Percentiles rank a stretch among this genome's conserved stretches.
Conservation (phyloP, 176 grass and related monocot genomes). For the Hyparrhenia diplandra region DNA sequence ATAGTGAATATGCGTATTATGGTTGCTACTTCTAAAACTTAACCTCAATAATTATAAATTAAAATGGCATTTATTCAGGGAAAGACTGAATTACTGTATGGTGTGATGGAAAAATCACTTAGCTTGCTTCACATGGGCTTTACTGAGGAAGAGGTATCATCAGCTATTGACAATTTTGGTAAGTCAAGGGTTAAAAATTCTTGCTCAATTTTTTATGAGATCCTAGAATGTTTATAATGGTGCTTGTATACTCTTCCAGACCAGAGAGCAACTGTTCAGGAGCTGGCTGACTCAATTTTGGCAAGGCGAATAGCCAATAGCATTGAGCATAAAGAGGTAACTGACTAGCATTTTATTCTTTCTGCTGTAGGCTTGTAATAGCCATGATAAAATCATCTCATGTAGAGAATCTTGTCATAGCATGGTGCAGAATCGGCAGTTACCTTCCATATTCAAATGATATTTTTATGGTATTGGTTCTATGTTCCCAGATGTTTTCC, state of each 20-base stretch:
- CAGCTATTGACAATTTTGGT: constrained; percentile 80
- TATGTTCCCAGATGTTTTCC: background rate
- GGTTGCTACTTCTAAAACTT: constrained; percentile 8
- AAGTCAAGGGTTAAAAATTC: constrained; percentile 15
- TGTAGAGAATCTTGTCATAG: background rate
- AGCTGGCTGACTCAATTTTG: too few relatives aligned
- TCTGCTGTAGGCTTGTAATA: background rate
- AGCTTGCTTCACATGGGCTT: constrained; percentile 74
- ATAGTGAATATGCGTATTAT: background rate
- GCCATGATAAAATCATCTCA: constrained; percentile 1
- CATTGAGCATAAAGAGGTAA: constrained; percentile 27
- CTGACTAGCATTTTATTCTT: background rate
- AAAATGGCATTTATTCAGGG: constrained; percentile 17
- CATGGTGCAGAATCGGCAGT: background rate
- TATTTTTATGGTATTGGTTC: background rate
- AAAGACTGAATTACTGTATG: constrained; percentile 65
- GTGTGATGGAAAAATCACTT: constrained; percentile 63
- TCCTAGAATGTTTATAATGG: constrained; percentile 27
- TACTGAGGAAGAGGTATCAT: constrained; percentile 89
- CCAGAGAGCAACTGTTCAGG: background rate
- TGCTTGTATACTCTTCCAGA: constrained; percentile 41
- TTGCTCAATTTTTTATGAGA: constrained; percentile 8
- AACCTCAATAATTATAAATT: background rate
- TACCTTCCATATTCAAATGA: background rate
- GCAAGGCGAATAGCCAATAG: constrained; percentile 24